A percentile compares a stretch with the other conserved stretches of the same genome.
Evolutionary conservation across 441 rosid genomes (phyloP).

Genomic region (Daphne laureola): DNA sequence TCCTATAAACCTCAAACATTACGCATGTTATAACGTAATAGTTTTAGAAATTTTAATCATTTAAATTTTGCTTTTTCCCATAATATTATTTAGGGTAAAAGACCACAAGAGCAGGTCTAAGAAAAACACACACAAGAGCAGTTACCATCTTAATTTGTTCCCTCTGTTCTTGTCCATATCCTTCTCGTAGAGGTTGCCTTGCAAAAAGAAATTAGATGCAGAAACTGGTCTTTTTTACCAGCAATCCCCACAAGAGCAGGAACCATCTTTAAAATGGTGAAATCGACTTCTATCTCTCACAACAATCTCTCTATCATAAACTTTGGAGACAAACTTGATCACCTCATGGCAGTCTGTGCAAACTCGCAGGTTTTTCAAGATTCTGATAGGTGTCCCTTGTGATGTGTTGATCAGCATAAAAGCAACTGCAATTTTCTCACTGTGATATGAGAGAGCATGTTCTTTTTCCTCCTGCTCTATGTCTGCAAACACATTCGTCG

Average conservation of each 20-base stretch:
- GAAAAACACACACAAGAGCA: no score
- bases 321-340: conserved; percentile 57
- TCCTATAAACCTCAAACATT: no score
- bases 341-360: conserved; percentile 78
- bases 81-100: no score
- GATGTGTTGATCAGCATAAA: conserved; percentile 59
- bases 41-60: no score
- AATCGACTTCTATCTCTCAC: conserved; percentile 73
- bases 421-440: conserved; percentile 77
- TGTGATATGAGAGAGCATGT: conserved; percentile 54
- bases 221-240: conserved; percentile 29
- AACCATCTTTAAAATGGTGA: conserved; percentile 66
- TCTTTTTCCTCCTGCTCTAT: conserved; percentile 83
- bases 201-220: no score
- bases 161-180: no score
- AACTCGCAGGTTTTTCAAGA: conserved; percentile 66
- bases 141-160: no score
- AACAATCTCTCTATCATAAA: conserved; percentile 52
- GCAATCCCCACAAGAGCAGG: conserved; percentile 69
- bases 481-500: conserved; percentile 44
- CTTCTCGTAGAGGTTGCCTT: no score
- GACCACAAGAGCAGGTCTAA: no score
- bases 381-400: conserved; percentile 36
- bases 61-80: no score
- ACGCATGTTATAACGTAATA: no score